A percentile compares a stretch with the other conserved stretches of the same genome.
Conservation (phyloP, 2,329 filamentous ascomycete genomes). For the Claviceps digitariae region DNA sequence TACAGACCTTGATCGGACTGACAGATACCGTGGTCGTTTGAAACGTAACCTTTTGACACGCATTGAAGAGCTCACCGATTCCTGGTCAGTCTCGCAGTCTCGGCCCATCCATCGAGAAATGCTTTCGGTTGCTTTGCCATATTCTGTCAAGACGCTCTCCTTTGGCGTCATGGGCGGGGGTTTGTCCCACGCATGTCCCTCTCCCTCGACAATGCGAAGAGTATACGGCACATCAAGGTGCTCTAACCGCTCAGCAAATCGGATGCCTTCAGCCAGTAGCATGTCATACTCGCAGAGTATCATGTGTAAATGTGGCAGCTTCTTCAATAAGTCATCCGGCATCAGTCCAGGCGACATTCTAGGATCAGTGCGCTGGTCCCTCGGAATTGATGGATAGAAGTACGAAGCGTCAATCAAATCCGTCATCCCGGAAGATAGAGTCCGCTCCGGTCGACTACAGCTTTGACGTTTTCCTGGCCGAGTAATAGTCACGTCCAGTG, state of each 20-base stretch:
- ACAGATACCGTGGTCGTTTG: conserved; percentile 18
- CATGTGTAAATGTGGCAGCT: conserved; percentile 41
- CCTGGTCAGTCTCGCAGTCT: conserved; percentile 22
- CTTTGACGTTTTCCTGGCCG: conserved; percentile 42
- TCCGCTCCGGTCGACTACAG: conserved; percentile 41
- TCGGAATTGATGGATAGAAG: conserved; percentile 36
- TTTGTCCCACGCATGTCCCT: conserved; percentile 37
- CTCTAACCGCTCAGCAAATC: conserved; percentile 45
- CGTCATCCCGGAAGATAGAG: conserved; percentile 42
- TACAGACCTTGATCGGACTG: conserved; percentile 19
- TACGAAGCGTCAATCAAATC: conserved; percentile 51
- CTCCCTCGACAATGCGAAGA: conserved; percentile 29
- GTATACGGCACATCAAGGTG: conserved; percentile 19
- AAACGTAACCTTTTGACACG: conserved; percentile 19
- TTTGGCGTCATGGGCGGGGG: conserved; percentile 31
- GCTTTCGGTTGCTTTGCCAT: conserved; percentile 27
- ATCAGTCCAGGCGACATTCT: conserved; percentile 46
- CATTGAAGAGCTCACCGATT: conserved; percentile 20
- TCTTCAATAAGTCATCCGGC: conserved; percentile 34
- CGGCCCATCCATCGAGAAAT: conserved; percentile 29
- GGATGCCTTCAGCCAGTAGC: conserved; percentile 45
- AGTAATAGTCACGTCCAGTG: conserved; percentile 45
- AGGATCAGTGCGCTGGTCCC: conserved; percentile 34
- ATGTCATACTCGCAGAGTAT: conserved; percentile 54
- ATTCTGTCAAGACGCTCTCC: conserved; percentile 30